A percentile compares a stretch with the other conserved stretches of the same genome.
Conservation (phyloP, 805 yeast genomes). For the Hermanozyma aechmeae region DNA sequence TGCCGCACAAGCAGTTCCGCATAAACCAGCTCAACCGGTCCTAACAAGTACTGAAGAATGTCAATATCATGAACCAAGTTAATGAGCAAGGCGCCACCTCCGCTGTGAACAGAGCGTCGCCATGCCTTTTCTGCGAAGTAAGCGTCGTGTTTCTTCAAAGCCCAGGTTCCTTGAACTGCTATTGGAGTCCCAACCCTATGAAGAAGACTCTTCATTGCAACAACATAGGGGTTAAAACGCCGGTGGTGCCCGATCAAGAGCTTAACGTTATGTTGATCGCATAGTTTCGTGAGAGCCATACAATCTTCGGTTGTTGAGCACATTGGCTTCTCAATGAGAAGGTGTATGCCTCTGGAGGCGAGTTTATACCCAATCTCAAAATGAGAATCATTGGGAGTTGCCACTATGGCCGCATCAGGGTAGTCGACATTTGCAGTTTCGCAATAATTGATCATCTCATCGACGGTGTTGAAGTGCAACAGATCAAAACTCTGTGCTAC, state of each 20-base stretch:
- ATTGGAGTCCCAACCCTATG: slow-evolving; percentile 20
- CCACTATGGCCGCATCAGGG: slow-evolving; percentile 33
- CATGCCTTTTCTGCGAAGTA: slow-evolving; percentile 29
- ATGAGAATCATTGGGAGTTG: slow-evolving; percentile 35
- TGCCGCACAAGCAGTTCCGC: slow-evolving; percentile 28
- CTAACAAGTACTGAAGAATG: slow-evolving; percentile 29
- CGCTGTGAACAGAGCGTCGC: slow-evolving; percentile 24
- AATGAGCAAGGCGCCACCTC: slow-evolving; percentile 33
- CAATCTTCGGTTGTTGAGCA: slow-evolving; percentile 27
- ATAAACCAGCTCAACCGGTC: slow-evolving; percentile 29
- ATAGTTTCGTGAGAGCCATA: slow-evolving; percentile 19
- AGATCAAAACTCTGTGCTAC: slow-evolving; percentile 20
- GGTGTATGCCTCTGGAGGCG: slow-evolving; percentile 25
- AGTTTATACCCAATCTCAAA: slow-evolving; percentile 22
- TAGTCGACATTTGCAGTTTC: slow-evolving; percentile 10
- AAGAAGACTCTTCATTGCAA: slow-evolving; percentile 26
- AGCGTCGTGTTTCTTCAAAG: slow-evolving; percentile 23
- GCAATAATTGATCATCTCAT: slow-evolving; percentile 17
- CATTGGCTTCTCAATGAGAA: slow-evolving; percentile 33
- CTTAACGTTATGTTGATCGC: slow-evolving; percentile 16
- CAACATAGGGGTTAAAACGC: slow-evolving; percentile 32
- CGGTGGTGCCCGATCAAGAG: slow-evolving; percentile 35
- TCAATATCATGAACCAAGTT: slow-evolving; percentile 35
- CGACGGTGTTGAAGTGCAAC: slow-evolving; percentile 14
- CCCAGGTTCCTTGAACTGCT: slow-evolving; percentile 35